Percentiles rank a stretch among this genome's conserved stretches.
These are phyloP conservation scores for Acacia pycnantha DNA, from an alignment of 331 rosid genomes.

Conservation along the genomic window DNA sequence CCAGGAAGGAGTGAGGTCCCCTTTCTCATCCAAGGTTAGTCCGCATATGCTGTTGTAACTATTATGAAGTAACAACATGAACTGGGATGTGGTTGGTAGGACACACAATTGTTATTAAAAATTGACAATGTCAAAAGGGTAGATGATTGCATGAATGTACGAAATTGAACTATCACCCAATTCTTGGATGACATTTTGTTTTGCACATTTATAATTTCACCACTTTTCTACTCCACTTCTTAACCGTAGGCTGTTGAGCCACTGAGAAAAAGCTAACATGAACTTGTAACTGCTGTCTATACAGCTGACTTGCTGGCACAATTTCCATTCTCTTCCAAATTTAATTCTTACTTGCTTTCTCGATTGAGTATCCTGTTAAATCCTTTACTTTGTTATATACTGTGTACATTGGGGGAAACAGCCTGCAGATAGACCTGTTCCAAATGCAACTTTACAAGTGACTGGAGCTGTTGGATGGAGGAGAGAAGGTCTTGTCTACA, in stretches of 20 bases:
- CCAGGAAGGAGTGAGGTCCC: conserved; percentile 99
- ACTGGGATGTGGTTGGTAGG: conserved; percentile 9
- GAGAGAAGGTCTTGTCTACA: conserved; percentile 95
- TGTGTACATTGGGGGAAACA: conserved; percentile 27
- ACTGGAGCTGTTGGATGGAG: conserved; percentile 99
- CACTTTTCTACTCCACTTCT: conserved; percentile 1
- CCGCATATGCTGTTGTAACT: background rate
- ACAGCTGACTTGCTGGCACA: background rate
- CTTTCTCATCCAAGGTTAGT: conserved; percentile 96
- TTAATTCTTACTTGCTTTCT: conserved; percentile 4
- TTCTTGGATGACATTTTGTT: conserved; percentile 4
- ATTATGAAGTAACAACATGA: conserved; percentile 12
- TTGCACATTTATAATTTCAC: background rate
- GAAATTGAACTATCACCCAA: conserved; percentile 41
- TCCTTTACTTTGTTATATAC: background rate
- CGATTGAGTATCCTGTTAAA: background rate
- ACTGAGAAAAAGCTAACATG: background rate
- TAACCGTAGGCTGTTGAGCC: background rate
- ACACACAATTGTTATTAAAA: conserved; percentile 5
- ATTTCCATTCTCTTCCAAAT: background rate
- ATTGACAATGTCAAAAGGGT: background rate
- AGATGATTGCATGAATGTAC: background rate
- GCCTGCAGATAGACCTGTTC: conserved; percentile 90
- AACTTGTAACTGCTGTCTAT: conserved; percentile 8
- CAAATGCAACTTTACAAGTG: conserved; percentile 98